phyloP scores from a whole-genome alignment of 78 protist genomes.

The Bodo saltans region DNA sequence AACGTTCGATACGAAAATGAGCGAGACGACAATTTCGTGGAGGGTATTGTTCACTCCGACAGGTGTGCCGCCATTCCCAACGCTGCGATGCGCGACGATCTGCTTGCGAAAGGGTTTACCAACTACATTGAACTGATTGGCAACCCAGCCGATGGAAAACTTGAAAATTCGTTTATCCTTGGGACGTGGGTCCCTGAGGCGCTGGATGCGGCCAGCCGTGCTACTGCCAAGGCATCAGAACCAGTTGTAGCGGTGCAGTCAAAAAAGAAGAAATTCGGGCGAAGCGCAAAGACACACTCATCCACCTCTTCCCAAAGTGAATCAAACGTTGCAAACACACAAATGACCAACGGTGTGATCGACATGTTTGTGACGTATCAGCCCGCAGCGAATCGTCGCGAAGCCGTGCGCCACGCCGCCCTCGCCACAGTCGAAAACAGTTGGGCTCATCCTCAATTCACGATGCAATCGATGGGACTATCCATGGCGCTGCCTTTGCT shows the following conservation, averaged over 20 bases:
- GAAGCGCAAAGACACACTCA: not conserved
- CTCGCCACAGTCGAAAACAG: not conserved
- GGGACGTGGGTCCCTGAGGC: not conserved
- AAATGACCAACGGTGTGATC: not conserved
- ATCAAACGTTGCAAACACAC: not conserved
- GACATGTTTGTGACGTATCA: not conserved
- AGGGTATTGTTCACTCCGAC: not conserved
- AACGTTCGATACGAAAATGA: not conserved
- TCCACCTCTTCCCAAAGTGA: not conserved
- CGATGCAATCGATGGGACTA: not conserved
- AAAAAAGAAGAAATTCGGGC: not conserved
- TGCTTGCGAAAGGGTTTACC: not conserved
- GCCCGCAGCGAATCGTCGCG: not conserved
- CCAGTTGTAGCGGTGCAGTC: too few relatives aligned
- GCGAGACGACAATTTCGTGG: not conserved
- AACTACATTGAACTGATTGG: not conserved
- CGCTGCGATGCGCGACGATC: not conserved
- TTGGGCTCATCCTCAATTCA: not conserved
- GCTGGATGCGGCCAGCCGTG: not conserved
- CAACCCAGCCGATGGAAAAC: not conserved
- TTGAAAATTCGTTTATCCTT: not conserved
- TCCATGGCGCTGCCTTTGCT: not conserved
- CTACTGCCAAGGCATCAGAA: too few relatives aligned
- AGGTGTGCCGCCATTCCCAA: not conserved
- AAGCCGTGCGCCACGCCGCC: too few relatives aligned